Evolutionary conservation across 352 stramenopile species (phyloP).

Genomic region (Achlya hypogyna): DNA sequence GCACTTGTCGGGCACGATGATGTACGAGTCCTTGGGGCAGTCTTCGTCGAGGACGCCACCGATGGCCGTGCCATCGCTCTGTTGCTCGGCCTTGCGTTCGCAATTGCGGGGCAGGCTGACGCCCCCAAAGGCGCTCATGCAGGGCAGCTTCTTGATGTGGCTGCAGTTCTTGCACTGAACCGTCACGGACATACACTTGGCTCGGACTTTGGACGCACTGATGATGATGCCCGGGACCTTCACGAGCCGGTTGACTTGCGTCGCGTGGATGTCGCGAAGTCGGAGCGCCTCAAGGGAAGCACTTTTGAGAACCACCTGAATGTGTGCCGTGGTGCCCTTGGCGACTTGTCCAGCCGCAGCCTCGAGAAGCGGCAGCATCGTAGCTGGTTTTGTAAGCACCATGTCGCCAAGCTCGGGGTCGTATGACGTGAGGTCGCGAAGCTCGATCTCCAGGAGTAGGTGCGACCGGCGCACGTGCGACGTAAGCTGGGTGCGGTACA

Average conservation of each 20-base stretch:
- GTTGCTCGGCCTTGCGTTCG: slow-evolving; percentile 43
- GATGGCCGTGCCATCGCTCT: slow-evolving; percentile 31
- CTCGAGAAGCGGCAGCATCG: slow-evolving; percentile 79
- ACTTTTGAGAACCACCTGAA: slow-evolving; percentile 76
- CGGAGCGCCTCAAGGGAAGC: slow-evolving; percentile 50
- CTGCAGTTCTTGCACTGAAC: slow-evolving; percentile 87
- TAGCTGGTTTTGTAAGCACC: slow-evolving; percentile 74
- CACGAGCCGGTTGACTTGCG: slow-evolving; percentile 85
- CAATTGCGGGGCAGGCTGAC: slow-evolving; percentile 79
- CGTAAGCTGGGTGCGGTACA: slow-evolving; percentile 85
- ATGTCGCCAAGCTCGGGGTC: slow-evolving; percentile 80
- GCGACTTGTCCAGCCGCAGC: slow-evolving; percentile 34
- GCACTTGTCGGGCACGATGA: slow-evolving; percentile 90
- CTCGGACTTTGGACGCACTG: slow-evolving; percentile 88
- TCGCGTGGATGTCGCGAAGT: slow-evolving; percentile 75
- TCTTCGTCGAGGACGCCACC: slow-evolving; percentile 27
- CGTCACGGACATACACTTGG: slow-evolving; percentile 86
- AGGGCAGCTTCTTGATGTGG: slow-evolving; percentile 37
- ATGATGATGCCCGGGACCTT: slow-evolving; percentile 96
- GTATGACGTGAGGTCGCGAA: slow-evolving; percentile 79
- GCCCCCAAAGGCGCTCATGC: slow-evolving; percentile 44
- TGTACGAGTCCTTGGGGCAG: slow-evolving; percentile 88
- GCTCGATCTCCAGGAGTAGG: slow-evolving; percentile 72
- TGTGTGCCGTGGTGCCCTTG: slow-evolving; percentile 65
- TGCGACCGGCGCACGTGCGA: slow-evolving; percentile 68